Evolutionary conservation across 306 rosid genomes (phyloP).

Genomic region (Castanea sativa): DNA sequence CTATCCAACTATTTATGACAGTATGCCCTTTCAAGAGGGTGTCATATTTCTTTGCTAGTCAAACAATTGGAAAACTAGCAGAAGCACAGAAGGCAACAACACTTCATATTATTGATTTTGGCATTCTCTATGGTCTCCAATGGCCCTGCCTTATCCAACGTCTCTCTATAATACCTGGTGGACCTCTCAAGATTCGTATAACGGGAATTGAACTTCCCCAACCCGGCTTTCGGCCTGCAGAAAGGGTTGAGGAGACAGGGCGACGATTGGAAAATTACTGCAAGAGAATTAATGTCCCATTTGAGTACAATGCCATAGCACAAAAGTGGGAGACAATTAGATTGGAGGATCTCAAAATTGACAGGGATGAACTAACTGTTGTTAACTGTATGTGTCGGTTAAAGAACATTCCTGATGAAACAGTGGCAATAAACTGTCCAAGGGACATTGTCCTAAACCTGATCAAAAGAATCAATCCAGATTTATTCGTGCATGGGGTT

Average conservation of each 20-base stretch:
- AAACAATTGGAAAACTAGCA: conserved; percentile 39
- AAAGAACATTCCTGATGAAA: conserved; percentile 21
- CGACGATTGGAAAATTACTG: conserved; percentile 33
- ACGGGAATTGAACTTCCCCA: conserved; percentile 40
- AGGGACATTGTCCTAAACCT: conserved; percentile 13
- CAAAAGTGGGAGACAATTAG: conserved; percentile 24
- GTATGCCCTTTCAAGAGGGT: conserved; percentile 62
- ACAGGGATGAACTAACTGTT: conserved; percentile 17
- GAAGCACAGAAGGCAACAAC: conserved; percentile 50
- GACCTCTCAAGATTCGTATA: conserved; percentile 79
- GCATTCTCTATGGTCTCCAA: conserved; percentile 56
- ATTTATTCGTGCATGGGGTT: conserved; percentile 18
- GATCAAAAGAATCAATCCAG: conserved; percentile 20
- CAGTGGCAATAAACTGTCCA: conserved; percentile 23
- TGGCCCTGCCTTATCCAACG: conserved; percentile 73
- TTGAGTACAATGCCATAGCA: conserved; percentile 21
- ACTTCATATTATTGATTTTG: conserved; percentile 76
- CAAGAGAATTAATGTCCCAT: conserved; percentile 27
- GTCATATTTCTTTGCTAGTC: conserved; percentile 49
- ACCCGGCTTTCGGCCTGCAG: conserved; percentile 38
- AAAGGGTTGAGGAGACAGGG: conserved; percentile 37
- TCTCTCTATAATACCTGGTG: conserved; percentile 54
- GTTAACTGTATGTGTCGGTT: conserved; percentile 16
- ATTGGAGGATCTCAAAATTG: conserved; percentile 18
- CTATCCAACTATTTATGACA: conserved; percentile 41